Base-by-base conservation (phyloP, 805 yeast species). In the Candida schatavii region DNA sequence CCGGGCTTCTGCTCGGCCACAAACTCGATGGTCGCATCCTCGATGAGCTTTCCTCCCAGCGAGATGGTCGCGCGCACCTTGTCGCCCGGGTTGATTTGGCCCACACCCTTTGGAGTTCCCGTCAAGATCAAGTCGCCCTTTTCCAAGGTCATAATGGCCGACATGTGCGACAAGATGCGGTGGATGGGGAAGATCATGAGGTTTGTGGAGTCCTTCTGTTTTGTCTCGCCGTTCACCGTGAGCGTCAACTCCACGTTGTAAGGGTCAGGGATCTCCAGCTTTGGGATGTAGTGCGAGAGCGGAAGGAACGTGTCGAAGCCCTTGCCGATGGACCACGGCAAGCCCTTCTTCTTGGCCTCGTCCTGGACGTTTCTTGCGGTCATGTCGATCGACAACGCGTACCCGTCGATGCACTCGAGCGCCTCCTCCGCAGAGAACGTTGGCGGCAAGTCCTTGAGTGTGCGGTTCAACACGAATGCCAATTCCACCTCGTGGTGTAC, bases 81-180 rank as follows among this genome's bases (percentile, higher is more conserved):
- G 58, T 93, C 98, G 7, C 97, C 98, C 0, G 95, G 86, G 4
- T 61, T 62, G 26, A 90, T 66, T 20, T 75, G 68, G 6, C 98
- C 97, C n/a, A 93, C 99, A 14, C 99, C 99, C 62, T 89, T 88
- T 35, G 99, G 99, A 1, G 99, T 93, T 14, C 99, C 99, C 1
- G 99, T 93, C 39, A 93, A 72, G 44, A 93, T 81, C 47, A 93
- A 74, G 57, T 93, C 99, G 23, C 97, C 97, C 41, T 87, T 82
- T 54, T 90, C 81, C 43, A 93, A 70, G 3, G 97, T 88, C 91
- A 91, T 91, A 53, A 88, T 81, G n/a, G 81, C 65, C 3, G 96
- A 85, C 80, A 90, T 85, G 39, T 84, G 78, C 42, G 85, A 75
- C 46, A 93, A 70, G 46, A 93, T 83, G 52, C 80, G 76, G 55